Conservation (phyloP, 73 alveolate genomes). For the Durusdinium trenchii region DNA sequence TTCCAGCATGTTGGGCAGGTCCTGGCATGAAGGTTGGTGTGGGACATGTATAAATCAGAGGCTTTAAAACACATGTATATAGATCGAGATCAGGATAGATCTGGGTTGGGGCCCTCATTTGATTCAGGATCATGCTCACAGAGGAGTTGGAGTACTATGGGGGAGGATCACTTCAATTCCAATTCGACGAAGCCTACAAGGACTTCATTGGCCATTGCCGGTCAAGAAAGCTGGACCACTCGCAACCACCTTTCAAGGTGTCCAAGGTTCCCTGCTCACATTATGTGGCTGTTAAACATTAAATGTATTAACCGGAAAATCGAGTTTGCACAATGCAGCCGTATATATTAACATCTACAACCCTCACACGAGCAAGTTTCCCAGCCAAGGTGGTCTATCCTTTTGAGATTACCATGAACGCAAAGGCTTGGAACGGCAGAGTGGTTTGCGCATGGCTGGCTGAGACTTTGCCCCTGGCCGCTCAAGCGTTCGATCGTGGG, state of each 20-base stretch:
- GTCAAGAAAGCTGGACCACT: background rate
- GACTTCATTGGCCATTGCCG: background rate
- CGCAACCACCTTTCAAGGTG: conserved; percentile 9
- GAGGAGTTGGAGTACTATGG: conserved; percentile 13
- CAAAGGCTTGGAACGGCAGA: no score
- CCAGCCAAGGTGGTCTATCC: no score
- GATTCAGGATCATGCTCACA: background rate
- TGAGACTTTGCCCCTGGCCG: no score
- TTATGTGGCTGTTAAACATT: no score
- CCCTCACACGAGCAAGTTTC: no score
- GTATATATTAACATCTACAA: no score
- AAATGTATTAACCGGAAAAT: no score
- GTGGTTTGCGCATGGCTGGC: no score
- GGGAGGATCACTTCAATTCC: background rate
- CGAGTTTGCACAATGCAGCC: no score
- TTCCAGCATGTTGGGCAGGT: background rate
- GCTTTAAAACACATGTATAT: background rate
- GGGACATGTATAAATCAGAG: background rate
- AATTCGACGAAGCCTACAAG: background rate
- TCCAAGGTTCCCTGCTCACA: background rate
- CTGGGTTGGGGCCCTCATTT: background rate
- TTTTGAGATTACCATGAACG: no score
- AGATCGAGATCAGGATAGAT: background rate
- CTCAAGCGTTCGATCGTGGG: no score
- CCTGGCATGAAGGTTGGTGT: background rate